phyloP scores from a whole-genome alignment of 371 early-diverging fungal species.

The Mucor lusitanicus region DNA sequence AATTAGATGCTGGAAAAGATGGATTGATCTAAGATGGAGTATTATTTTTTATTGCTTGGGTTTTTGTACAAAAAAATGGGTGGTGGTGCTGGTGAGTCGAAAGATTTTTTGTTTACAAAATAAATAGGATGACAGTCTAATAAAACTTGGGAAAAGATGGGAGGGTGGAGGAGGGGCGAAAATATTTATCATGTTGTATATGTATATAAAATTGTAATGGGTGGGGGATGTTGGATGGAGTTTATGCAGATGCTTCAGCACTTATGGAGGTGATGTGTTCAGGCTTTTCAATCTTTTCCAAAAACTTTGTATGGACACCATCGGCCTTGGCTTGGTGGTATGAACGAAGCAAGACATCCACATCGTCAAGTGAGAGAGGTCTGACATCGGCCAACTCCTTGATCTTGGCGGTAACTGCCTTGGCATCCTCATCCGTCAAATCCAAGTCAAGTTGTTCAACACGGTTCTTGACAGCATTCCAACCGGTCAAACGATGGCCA shows the following conservation, averaged over 20 bases:
- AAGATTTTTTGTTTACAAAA: not conserved
- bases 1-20: not conserved
- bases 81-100: not conserved
- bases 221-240: not conserved
- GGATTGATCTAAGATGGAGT: not conserved
- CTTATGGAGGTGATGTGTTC: conserved; percentile 22
- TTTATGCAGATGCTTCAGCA: conserved; percentile 17
- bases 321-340: conserved; percentile 34
- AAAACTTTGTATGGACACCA: conserved; percentile 23
- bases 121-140: not conserved
- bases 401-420: conserved; percentile 90
- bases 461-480: conserved; percentile 98
- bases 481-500: conserved; percentile 95
- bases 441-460: conserved; percentile 85
- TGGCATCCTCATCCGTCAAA: conserved; percentile 88
- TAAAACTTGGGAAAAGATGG: not conserved
- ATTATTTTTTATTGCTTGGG: not conserved
- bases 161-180: not conserved
- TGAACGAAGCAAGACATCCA: conserved; percentile 60
- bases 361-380: conserved; percentile 86
- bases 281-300: conserved; percentile 29
- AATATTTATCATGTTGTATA: not conserved
- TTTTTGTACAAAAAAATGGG: not conserved
- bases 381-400: conserved; percentile 93
- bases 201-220: not conserved